Evolutionary conservation across 2,329 filamentous ascomycete genomes (phyloP).

Genomic region (Aspergillus clavatus): DNA sequence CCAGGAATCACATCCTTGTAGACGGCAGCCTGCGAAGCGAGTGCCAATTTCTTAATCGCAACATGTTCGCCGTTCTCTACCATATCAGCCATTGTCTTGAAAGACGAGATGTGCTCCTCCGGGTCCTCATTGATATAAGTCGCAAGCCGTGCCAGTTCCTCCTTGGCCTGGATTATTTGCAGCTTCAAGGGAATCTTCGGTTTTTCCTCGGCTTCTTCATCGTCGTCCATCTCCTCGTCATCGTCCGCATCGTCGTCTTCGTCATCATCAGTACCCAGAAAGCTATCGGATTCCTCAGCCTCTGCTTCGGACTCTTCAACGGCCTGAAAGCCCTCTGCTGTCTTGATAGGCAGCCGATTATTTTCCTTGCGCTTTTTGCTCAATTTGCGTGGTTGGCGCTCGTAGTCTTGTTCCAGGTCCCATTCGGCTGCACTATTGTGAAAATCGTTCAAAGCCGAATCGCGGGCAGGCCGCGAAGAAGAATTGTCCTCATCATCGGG

Average conservation of each 20-base stretch:
- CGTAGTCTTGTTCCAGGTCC: conserved; percentile 91
- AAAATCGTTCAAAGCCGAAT: conserved; percentile 47
- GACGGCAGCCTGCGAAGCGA: conserved; percentile 81
- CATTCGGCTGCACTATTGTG: conserved; percentile 73
- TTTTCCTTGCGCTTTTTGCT: conserved; percentile 70
- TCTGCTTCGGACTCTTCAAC: conserved; percentile 44
- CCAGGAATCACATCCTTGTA: conserved; percentile 97
- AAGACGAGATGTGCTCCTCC: conserved; percentile 76
- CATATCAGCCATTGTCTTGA: conserved; percentile 73
- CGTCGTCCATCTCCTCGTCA: conserved; percentile 38
- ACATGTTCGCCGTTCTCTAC: conserved; percentile 57
- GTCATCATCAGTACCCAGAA: conserved; percentile 58
- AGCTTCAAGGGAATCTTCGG: conserved; percentile 68
- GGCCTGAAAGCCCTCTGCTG: conserved; percentile 69
- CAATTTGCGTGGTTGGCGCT: conserved; percentile 68
- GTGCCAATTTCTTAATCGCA: conserved; percentile 76
- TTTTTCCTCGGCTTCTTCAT: conserved; percentile 46
- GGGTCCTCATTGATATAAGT: conserved; percentile 81
- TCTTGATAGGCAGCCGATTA: conserved; percentile 80
- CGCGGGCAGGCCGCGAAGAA: conserved; percentile 29
- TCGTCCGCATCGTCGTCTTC: conserved; percentile 48
- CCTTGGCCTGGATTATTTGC: conserved; percentile 81
- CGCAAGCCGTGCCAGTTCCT: conserved; percentile 83
- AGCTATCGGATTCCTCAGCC: conserved; percentile 57
- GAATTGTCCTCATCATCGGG: conserved; percentile 34